phyloP scores from a whole-genome alignment of 768 basidiomycete species.

The Gautieria morchelliformis region DNA sequence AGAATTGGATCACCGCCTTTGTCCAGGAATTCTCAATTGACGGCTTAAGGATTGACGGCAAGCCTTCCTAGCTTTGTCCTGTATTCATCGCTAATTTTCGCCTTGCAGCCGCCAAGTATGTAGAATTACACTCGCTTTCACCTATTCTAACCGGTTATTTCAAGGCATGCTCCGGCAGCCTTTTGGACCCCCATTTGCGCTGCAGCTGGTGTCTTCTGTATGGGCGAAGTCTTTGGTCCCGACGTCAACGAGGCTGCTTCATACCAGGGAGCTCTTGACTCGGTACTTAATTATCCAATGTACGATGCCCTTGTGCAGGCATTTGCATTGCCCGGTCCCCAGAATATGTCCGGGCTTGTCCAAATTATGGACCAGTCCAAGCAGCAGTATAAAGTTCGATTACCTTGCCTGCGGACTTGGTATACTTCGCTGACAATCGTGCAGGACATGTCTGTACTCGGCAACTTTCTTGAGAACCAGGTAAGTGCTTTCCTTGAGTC shows the following conservation, averaged over 20 bases:
- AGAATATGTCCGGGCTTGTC: slow-evolving; percentile 49
- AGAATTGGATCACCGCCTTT: slow-evolving; percentile 57
- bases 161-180: slow-evolving; percentile 53
- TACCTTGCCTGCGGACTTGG: not conserved
- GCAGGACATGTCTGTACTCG: slow-evolving; percentile 36
- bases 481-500: not conserved
- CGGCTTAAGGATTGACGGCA: slow-evolving; percentile 77
- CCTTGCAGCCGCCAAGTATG: slow-evolving; percentile 25
- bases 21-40: slow-evolving; percentile 69
- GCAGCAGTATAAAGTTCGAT: slow-evolving; percentile 35
- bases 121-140: slow-evolving; percentile 4
- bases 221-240: slow-evolving; percentile 66
- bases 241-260: slow-evolving; percentile 39
- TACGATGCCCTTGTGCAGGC: slow-evolving; percentile 54
- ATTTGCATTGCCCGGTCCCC: slow-evolving; percentile 61
- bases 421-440: not conserved
- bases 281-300: slow-evolving; percentile 64
- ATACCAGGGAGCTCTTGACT: slow-evolving; percentile 62
- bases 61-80: slow-evolving; percentile 9
- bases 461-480: slow-evolving; percentile 77
- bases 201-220: slow-evolving; percentile 76
- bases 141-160: slow-evolving; percentile 13
- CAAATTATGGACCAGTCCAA: slow-evolving; percentile 45
- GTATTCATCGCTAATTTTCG: not conserved
- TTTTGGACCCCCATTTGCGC: slow-evolving; percentile 74